A percentile compares a stretch with the other conserved stretches of the same genome.
Conservation (phyloP, 306 rosid species). For the Prunus mume region DNA sequence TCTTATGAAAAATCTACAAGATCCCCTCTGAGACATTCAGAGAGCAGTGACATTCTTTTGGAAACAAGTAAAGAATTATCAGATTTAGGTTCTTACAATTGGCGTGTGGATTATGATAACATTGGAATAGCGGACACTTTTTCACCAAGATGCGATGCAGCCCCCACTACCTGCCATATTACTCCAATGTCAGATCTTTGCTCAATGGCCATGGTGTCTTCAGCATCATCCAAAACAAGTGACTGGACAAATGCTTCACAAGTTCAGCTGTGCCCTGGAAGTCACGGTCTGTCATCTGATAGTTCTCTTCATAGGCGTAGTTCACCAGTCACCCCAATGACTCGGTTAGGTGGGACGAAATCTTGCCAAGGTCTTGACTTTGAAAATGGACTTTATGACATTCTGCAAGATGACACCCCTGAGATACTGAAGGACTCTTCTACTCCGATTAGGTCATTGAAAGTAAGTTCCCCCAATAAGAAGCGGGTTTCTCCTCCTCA, state of each 20-base stretch:
- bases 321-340: slow-evolving; percentile 52
- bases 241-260: slow-evolving; percentile 22
- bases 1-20: slow-evolving; percentile 15
- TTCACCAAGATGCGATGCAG: slow-evolving; percentile 26
- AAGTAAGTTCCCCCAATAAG: slow-evolving; percentile 63
- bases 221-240: slow-evolving; percentile 22
- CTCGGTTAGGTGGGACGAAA: slow-evolving; percentile 27
- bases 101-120: slow-evolving; percentile 23
- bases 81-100: slow-evolving; percentile 21
- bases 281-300: slow-evolving; percentile 23
- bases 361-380: slow-evolving; percentile 22
- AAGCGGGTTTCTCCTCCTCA: slow-evolving; percentile 74
- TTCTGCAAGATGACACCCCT: slow-evolving; percentile 58
- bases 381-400: slow-evolving; percentile 28
- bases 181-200: slow-evolving; percentile 27
- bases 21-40: slow-evolving; percentile 24
- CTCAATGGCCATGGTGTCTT: slow-evolving; percentile 20
- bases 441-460: slow-evolving; percentile 33
- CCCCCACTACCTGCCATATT: slow-evolving; percentile 8
- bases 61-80: slow-evolving; percentile 26
- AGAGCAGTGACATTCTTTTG: slow-evolving; percentile 17
- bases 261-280: slow-evolving; percentile 21
- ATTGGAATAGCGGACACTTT: slow-evolving; percentile 14
- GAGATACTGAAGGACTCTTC: slow-evolving; percentile 46
- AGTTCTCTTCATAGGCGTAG: slow-evolving; percentile 37